Conservation (phyloP, 176 grass and related monocot genomes). For the Ananas comosus region DNA sequence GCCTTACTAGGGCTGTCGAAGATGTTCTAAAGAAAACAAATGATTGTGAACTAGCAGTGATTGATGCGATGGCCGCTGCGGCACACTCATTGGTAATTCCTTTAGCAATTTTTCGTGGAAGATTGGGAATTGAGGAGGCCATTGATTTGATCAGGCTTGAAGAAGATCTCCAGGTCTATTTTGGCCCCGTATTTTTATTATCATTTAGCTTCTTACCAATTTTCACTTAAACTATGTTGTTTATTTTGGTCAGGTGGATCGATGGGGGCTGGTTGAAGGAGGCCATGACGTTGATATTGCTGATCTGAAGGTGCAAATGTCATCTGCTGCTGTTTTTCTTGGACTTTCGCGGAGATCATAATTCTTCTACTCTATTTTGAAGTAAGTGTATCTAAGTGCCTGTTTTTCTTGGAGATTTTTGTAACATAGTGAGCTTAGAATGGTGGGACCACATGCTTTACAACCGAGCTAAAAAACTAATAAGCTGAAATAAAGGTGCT, state of each 20-base stretch:
- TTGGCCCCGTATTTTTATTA: conserved; percentile 1
- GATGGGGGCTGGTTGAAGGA: conserved; percentile 96
- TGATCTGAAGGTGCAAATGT: conserved; percentile 84
- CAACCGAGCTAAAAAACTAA: too few relatives aligned
- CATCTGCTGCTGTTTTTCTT: conserved; percentile 73
- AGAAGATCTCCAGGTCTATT: conserved; percentile 82
- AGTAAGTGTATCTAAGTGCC: neutral
- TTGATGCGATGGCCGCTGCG: conserved; percentile 89
- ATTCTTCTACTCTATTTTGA: conserved; percentile 7
- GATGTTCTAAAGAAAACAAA: conserved; percentile 49
- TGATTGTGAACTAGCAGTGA: conserved; percentile 64
- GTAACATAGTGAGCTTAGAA: neutral
- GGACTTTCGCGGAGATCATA: conserved; percentile 44
- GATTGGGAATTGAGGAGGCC: conserved; percentile 70
- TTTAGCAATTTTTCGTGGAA: conserved; percentile 56
- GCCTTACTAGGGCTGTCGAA: conserved; percentile 51
- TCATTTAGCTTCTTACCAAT: conserved; percentile 9
- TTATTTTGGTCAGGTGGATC: conserved; percentile 46
- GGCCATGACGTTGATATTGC: conserved; percentile 94
- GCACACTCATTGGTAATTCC: conserved; percentile 89
- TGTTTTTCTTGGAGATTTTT: neutral
- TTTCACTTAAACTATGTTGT: conserved; percentile 8
- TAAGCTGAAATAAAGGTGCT: too few relatives aligned
- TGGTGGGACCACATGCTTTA: too few relatives aligned
- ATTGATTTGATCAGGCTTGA: conserved; percentile 87